Evolutionary conservation across 1,139 yeast genomes (phyloP), one percentile per base, ranked within the genome.

Genomic region (Hyphopichia burtonii): DNA sequence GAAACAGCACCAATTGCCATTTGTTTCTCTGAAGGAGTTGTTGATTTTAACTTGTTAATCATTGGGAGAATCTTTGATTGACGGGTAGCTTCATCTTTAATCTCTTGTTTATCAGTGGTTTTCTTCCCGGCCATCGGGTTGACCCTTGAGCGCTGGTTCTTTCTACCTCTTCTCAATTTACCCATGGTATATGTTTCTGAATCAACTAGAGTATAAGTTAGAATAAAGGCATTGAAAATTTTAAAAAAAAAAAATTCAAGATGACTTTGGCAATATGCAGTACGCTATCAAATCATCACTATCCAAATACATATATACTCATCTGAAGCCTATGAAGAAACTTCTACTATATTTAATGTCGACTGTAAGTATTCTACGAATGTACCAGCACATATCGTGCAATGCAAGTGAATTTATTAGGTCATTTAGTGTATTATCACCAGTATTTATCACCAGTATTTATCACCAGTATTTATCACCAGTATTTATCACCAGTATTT

Each of bases 1-100:
- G 86, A 75, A 31, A 89, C 82, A 3, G 94, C 85, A 6, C 85
- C 80, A 30, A 89, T 65, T 1, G 96, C 94, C 80, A 85, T 80
- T 1, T 87, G 74, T 49, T 88, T 75, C 45, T 90, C 97, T 56
- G 85, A 83, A 2, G 88, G 78, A 11, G 79, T 71, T 1, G 80
- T 63, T 8, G 90, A 78, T 44, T 76, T 68, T 45, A 91, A 68
- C 54, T 86, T 82, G 42, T 76, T 74, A 32, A 90, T 68, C 50
- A 90, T 66, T 0, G 96, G 94, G 33, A 78, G 58, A 45, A 89
- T 76, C 55, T 83, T 85, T 44, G 76, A 75, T 38, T 72, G 68
- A 38, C 82, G 73, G 17, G 80, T 60, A 22, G 57, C 58, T 38
- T 75, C 82, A 50, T 78, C 85, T 45, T 74, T 76, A 17, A 49